A percentile compares a stretch with the other conserved stretches of the same genome.
Conservation (phyloP, 1,284 basidiomycete genomes). For the Malassezia dermatis region DNA sequence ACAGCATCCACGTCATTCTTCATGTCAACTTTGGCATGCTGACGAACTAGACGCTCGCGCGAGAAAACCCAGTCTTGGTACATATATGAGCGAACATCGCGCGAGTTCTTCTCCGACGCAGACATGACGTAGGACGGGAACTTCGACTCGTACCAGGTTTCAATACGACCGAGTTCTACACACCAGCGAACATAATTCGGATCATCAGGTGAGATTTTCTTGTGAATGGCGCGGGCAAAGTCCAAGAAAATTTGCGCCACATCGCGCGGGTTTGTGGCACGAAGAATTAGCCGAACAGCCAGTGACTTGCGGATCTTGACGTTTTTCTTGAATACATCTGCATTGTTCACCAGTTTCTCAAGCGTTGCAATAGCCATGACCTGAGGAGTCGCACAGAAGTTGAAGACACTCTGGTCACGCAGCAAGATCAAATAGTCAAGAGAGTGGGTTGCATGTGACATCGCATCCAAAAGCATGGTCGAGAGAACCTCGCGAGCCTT, state of each 20-base stretch:
- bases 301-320: slow-evolving; percentile 91
- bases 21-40: background rate
- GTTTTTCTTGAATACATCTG: slow-evolving; percentile 73
- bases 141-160: slow-evolving; percentile 41
- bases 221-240: slow-evolving; percentile 71
- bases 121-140: slow-evolving; percentile 37
- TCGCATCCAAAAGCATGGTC: slow-evolving; percentile 79
- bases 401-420: slow-evolving; percentile 85
- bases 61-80: slow-evolving; percentile 26
- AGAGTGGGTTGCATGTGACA: slow-evolving; percentile 71
- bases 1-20: slow-evolving; percentile 3
- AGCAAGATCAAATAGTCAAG: slow-evolving; percentile 82
- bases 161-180: slow-evolving; percentile 38
- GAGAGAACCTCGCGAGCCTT: slow-evolving; percentile 50
- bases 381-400: slow-evolving; percentile 90
- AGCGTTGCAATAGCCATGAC: slow-evolving; percentile 94
- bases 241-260: slow-evolving; percentile 79
- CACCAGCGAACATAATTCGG: slow-evolving; percentile 59
- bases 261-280: slow-evolving; percentile 79
- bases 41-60: slow-evolving; percentile 2
- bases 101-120: slow-evolving; percentile 7
- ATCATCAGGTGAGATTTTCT: slow-evolving; percentile 66
- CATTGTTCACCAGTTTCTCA: slow-evolving; percentile 84
- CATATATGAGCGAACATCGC: slow-evolving; percentile 24
- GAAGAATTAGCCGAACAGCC: slow-evolving; percentile 74